Conservation (phyloP, 2,329 filamentous ascomycete genomes). For the Microthyrium microscopicum region DNA sequence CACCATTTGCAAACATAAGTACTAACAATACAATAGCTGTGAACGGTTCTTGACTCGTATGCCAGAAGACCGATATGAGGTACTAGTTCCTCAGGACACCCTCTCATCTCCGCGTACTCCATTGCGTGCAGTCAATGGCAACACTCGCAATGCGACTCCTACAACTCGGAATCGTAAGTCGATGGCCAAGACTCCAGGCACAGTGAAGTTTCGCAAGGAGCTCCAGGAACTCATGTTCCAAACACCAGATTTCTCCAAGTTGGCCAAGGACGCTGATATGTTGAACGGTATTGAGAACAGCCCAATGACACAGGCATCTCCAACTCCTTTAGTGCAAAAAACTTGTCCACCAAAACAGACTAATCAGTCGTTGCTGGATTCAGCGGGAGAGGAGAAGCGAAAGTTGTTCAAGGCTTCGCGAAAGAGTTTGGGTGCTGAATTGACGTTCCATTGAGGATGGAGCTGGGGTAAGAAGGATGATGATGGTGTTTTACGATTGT, state of each 20-base stretch:
- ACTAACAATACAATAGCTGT: slow-evolving; percentile 10
- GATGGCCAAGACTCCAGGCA: slow-evolving; percentile 4
- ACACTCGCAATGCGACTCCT: no score
- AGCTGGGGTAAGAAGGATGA: no score
- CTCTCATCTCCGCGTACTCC: no score
- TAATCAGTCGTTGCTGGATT: neutral
- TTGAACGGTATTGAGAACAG: slow-evolving; percentile 13
- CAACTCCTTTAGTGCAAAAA: slow-evolving; percentile 28
- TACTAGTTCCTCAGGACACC: no score
- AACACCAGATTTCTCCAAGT: slow-evolving; percentile 15
- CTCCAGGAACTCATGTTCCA: slow-evolving; percentile 10
- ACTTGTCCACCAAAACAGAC: slow-evolving; percentile 37
- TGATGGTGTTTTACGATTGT: no score
- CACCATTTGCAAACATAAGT: slow-evolving; percentile 5
- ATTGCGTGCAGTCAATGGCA: no score
- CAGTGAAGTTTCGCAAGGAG: slow-evolving; percentile 2
- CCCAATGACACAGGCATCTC: slow-evolving; percentile 29
- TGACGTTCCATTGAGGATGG: no score
- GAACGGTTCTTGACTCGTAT: slow-evolving; percentile 19
- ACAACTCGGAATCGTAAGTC: neutral
- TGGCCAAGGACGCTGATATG: slow-evolving; percentile 8
- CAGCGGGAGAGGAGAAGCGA: neutral
- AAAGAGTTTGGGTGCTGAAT: no score
- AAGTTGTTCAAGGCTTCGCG: no score
- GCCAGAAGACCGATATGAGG: no score